Evolutionary conservation across 306 rosid species (phyloP).

Genomic region (Quercus dentata): DNA sequence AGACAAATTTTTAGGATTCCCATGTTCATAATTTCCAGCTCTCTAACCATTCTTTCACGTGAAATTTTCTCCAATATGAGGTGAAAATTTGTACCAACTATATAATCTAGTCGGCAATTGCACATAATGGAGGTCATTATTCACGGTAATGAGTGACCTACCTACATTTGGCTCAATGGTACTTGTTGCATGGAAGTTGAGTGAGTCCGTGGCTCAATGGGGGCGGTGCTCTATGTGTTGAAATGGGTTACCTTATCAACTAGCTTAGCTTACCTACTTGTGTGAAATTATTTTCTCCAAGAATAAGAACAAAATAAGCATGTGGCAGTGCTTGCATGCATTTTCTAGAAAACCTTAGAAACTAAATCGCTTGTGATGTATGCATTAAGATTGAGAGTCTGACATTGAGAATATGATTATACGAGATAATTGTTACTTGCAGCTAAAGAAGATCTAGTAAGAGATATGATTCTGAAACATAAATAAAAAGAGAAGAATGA

Average conservation of each 20-base stretch:
- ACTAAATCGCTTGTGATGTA: slow-evolving; percentile 39
- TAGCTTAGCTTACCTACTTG: slow-evolving; percentile 26
- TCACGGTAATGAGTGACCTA: slow-evolving; percentile 54
- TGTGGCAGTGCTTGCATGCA: slow-evolving; percentile 36
- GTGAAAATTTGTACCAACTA: slow-evolving; percentile 16
- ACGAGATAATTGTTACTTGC: slow-evolving; percentile 6
- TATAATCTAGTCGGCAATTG: slow-evolving; percentile 13
- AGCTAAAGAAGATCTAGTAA: slow-evolving; percentile 47
- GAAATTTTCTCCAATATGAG: slow-evolving; percentile 17
- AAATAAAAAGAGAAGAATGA: slow-evolving; percentile 23
- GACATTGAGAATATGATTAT: slow-evolving; percentile 13
- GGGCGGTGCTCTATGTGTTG: slow-evolving; percentile 79
- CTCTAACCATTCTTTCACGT: neutral
- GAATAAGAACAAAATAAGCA: slow-evolving; percentile 6
- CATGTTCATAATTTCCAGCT: neutral
- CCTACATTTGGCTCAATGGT: slow-evolving; percentile 29
- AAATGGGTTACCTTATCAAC: slow-evolving; percentile 36
- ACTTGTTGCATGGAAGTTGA: slow-evolving; percentile 39
- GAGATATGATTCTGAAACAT: slow-evolving; percentile 43
- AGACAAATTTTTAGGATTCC: slow-evolving; percentile 4
- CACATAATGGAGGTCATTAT: slow-evolving; percentile 38
- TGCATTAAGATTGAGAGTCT: slow-evolving; percentile 32
- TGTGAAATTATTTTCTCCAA: slow-evolving; percentile 16
- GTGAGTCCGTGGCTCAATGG: slow-evolving; percentile 94
- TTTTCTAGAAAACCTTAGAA: slow-evolving; percentile 28